phyloP scores from a whole-genome alignment of 2,329 filamentous ascomycete genomes.

The Neonectria ditissima region DNA sequence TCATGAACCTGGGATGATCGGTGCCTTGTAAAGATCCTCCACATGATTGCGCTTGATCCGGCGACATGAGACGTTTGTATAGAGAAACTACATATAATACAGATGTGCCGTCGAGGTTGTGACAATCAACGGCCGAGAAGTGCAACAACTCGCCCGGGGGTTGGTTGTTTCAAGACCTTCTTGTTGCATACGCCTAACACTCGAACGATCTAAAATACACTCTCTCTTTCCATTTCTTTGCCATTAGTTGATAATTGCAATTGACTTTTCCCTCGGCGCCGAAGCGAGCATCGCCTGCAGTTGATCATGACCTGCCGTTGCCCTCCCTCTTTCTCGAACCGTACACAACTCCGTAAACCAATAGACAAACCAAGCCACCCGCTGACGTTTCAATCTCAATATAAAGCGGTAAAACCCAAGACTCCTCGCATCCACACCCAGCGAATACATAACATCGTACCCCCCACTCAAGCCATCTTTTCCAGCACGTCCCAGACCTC shows the following conservation, averaged over 20 bases:
- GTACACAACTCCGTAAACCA: neutral
- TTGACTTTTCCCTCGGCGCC: neutral
- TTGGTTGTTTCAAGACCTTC: no score
- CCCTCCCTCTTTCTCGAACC: neutral
- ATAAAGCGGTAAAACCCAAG: neutral
- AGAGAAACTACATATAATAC: no score
- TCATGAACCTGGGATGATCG: no score
- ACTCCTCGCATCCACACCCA: neutral
- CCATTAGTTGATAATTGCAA: slow-evolving; percentile 23
- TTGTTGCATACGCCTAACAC: neutral
- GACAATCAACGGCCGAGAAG: no score
- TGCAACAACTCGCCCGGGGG: no score
- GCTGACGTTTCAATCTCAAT: neutral
- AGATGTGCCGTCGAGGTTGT: neutral
- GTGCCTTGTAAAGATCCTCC: no score
- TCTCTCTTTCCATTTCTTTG: neutral
- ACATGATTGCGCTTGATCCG: no score
- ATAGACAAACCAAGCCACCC: neutral
- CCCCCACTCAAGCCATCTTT: slow-evolving; percentile 22
- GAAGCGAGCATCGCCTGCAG: neutral
- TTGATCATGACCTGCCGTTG: slow-evolving; percentile 2
- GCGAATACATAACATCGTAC: neutral
- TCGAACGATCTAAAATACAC: neutral
- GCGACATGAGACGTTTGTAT: no score
- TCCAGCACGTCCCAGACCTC: slow-evolving; percentile 50